phyloP scores from a whole-genome alignment of 495 filamentous ascomycete species.

The Penicillium pancosmium region DNA sequence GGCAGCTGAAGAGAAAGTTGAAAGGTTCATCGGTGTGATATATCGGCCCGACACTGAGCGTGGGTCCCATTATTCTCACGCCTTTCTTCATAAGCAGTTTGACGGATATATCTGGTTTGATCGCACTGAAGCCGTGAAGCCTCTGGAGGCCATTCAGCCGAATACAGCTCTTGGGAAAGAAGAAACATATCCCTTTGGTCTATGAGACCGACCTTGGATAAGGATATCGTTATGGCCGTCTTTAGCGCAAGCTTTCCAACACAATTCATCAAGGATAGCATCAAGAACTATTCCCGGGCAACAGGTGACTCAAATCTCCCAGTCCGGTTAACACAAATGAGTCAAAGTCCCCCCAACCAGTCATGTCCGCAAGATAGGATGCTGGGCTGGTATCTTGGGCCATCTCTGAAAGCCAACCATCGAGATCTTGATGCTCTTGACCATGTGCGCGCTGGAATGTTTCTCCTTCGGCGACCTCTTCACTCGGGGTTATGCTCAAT shows the following conservation, averaged over 20 bases:
- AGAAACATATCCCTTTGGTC: slow-evolving; percentile 62
- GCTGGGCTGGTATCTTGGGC: slow-evolving; percentile 17
- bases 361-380: slow-evolving; percentile 19
- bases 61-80: slow-evolving; percentile 57
- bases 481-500: not conserved
- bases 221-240: not conserved
- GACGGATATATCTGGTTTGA: slow-evolving; percentile 63
- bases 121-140: slow-evolving; percentile 50
- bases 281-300: slow-evolving; percentile 2
- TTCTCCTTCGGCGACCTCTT: not conserved
- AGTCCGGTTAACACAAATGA: slow-evolving; percentile 18
- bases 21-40: slow-evolving; percentile 64
- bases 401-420: slow-evolving; percentile 17
- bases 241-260: not conserved
- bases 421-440: slow-evolving; percentile 4
- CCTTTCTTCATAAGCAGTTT: slow-evolving; percentile 57
- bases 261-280: not conserved
- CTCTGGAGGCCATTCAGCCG: slow-evolving; percentile 57
- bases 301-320: slow-evolving; percentile 8
- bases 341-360: slow-evolving; percentile 34
- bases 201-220: too few relatives aligned
- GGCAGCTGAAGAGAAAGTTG: slow-evolving; percentile 40
- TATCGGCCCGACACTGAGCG: slow-evolving; percentile 59
- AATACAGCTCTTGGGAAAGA: slow-evolving; percentile 44
- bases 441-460: not conserved